phyloP scores from a whole-genome alignment of 1,139 yeast genomes.

The Blastobotrys buckinghamii region DNA sequence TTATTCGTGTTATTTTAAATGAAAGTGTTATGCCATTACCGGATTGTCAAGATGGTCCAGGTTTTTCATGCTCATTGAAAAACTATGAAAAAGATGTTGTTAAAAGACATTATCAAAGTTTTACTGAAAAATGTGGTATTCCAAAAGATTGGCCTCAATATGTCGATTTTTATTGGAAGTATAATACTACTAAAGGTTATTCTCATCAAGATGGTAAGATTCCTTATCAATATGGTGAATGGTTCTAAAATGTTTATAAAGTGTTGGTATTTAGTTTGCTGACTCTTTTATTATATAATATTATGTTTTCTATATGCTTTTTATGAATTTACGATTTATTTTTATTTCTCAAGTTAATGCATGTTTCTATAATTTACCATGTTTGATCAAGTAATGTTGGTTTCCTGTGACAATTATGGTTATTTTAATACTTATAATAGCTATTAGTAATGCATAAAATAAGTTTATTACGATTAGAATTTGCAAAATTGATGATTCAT shows the following conservation, averaged over 20 bases:
- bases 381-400: too few relatives aligned
- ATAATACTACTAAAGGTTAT: conserved; percentile 24
- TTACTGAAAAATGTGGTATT: conserved; percentile 23
- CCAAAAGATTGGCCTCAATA: conserved; percentile 25
- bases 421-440: too few relatives aligned
- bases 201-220: conserved; percentile 20
- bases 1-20: conserved; percentile 46
- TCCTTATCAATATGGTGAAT: conserved; percentile 14
- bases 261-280: background rate
- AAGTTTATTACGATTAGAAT: too few relatives aligned
- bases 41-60: conserved; percentile 47
- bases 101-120: conserved; percentile 16
- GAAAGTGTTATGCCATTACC: conserved; percentile 53
- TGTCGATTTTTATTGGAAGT: conserved; percentile 31
- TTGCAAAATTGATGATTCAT: too few relatives aligned
- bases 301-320: too few relatives aligned
- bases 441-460: too few relatives aligned
- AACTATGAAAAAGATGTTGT: conserved; percentile 32
- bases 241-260: background rate
- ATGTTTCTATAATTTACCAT: too few relatives aligned
- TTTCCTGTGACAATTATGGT: too few relatives aligned
- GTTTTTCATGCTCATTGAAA: conserved; percentile 27
- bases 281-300: background rate
- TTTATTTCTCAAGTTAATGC: too few relatives aligned
- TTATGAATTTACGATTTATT: too few relatives aligned